These are phyloP conservation scores for Backusella circina DNA, from an alignment of 192 early-diverging fungal species.

Conservation along the genomic window DNA sequence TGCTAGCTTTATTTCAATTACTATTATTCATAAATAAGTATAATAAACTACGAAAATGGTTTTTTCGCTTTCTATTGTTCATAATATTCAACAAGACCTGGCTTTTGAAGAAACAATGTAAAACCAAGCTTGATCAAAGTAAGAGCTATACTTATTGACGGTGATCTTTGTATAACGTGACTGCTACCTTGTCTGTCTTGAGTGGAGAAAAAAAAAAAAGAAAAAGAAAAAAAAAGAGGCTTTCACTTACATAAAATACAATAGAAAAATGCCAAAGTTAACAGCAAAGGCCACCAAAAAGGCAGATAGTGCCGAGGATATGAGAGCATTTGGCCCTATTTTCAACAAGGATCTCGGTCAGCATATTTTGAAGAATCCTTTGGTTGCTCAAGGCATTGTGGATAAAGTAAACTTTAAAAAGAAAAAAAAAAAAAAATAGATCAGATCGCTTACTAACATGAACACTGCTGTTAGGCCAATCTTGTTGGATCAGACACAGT, in stretches of 20 bases:
- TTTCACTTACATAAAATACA: not conserved
- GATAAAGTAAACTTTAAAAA: constrained; percentile 73
- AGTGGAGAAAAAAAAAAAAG: not conserved
- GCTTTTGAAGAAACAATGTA: too few relatives aligned
- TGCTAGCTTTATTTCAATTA: too few relatives aligned
- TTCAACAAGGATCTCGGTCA: constrained; percentile 98
- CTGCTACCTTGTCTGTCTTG: too few relatives aligned
- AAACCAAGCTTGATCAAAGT: too few relatives aligned
- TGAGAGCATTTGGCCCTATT: constrained; percentile 74
- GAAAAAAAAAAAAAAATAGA: not conserved
- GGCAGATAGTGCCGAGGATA: constrained; percentile 31
- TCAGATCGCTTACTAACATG: not conserved
- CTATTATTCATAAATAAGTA: too few relatives aligned
- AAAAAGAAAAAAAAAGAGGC: not conserved
- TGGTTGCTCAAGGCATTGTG: constrained; percentile 93
- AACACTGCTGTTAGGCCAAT: constrained; percentile 34
- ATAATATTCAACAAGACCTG: too few relatives aligned
- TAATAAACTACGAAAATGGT: too few relatives aligned
- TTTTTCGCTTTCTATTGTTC: too few relatives aligned
- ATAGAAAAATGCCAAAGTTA: constrained; percentile 23
- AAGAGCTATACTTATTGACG: too few relatives aligned
- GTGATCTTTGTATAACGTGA: too few relatives aligned
- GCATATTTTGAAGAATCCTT: constrained; percentile 98
- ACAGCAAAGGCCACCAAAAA: constrained; percentile 37
- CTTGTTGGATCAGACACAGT: constrained; percentile 67